phyloP scores from a whole-genome alignment of 176 grass and related monocot species.

The Oryza nivara region DNA sequence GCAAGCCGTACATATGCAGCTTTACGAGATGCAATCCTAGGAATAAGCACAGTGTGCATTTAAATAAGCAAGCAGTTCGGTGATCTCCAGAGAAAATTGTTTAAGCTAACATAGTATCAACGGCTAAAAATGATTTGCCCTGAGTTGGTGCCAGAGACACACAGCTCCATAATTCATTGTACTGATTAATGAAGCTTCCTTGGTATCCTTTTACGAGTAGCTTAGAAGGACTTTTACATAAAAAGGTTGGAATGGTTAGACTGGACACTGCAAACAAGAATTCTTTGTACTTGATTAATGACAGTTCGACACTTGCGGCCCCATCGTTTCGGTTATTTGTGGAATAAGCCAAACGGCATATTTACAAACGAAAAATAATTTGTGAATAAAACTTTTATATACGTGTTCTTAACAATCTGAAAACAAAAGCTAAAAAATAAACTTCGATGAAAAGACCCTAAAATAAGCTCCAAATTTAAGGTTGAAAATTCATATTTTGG shows the following conservation, averaged over 20 bases:
- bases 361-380: too few relatives aligned
- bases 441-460: too few relatives aligned
- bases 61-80: constrained; percentile 42
- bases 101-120: constrained; percentile 46
- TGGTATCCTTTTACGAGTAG: neutral
- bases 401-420: too few relatives aligned
- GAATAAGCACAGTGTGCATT: constrained; percentile 39
- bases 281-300: neutral
- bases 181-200: constrained; percentile 3
- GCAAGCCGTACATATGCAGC: constrained; percentile 33
- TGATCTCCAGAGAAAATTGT: constrained; percentile 36
- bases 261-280: neutral
- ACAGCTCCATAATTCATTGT: constrained; percentile 15
- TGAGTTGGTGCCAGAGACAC: neutral
- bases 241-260: neutral
- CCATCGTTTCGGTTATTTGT: too few relatives aligned
- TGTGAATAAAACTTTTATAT: too few relatives aligned
- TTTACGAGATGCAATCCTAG: constrained; percentile 55
- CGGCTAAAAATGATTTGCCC: neutral
- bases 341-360: too few relatives aligned
- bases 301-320: neutral
- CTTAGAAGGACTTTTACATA: constrained; percentile 12
- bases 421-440: too few relatives aligned
- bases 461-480: too few relatives aligned
- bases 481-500: too few relatives aligned